Conservation (phyloP, 78 protist species). For the Diacronema lutheri region DNA sequence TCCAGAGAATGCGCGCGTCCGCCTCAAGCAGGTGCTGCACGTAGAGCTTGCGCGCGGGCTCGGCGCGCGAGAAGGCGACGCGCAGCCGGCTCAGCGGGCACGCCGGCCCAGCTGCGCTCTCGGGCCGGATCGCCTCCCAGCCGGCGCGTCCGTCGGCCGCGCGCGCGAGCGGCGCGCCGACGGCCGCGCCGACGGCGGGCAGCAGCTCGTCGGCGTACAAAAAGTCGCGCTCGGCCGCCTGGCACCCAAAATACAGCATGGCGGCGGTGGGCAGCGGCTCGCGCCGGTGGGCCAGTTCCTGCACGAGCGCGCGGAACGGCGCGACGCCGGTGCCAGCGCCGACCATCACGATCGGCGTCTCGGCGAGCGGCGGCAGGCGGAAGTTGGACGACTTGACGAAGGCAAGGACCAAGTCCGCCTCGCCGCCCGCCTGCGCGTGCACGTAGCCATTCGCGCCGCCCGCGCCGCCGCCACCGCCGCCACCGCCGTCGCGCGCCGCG, state of each 20-base stretch:
- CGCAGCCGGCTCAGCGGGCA: not conserved
- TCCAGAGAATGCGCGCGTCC: conserved; percentile 49
- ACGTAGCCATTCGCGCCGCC: too few relatives aligned
- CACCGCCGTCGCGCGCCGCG: not conserved
- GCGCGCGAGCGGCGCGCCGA: too few relatives aligned
- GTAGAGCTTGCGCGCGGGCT: conserved; percentile 42
- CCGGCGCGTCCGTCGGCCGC: too few relatives aligned
- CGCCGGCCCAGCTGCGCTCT: not conserved
- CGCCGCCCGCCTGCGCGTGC: too few relatives aligned
- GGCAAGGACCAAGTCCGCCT: conserved; percentile 3
- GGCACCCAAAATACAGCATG: conserved; percentile 29
- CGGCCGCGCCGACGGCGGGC: too few relatives aligned
- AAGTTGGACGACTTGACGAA: conserved; percentile 70
- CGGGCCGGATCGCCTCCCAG: too few relatives aligned
- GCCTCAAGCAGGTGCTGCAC: conserved; percentile 66
- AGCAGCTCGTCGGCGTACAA: conserved; percentile 5
- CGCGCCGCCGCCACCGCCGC: too few relatives aligned
- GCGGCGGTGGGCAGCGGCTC: not conserved
- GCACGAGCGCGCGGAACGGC: conserved; percentile 71
- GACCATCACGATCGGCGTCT: conserved; percentile 79
- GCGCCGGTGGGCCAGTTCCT: not conserved
- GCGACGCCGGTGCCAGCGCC: conserved; percentile 98
- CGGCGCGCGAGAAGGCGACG: conserved; percentile 26
- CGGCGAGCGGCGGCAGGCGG: conserved; percentile 55
- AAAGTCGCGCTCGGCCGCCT: not conserved